Evolutionary conservation across 140 eudicot species (phyloP), one percentile per base, ranked within the genome.

Genomic region (Ambrosia hybrid): DNA sequence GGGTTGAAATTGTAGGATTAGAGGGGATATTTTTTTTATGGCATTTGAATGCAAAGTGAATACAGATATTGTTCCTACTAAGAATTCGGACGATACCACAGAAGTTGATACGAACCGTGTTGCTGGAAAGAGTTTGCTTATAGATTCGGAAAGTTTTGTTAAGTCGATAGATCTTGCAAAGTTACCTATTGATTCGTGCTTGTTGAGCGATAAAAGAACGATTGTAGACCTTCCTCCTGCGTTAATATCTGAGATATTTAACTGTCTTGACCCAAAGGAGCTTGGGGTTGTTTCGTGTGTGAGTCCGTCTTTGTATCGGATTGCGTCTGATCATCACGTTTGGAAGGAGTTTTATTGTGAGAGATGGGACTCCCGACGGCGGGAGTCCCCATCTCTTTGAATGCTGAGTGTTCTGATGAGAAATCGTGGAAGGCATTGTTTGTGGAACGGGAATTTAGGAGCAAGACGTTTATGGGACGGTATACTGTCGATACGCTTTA

Each of bases 211-310:
- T 37, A 37, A 58, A 56, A 83, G 73, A 67, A 85, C 96, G 7
- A 87, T 92, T 10, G 78, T 82, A 26, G 99, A 94, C 66, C 99
- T 94, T 53, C 99, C 99, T 55, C 81, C 87, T 11, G 88, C 88
- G 10, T 67, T 94, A 72, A 81, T 94, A 30, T 84, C 91, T 9
- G 99, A 94, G 73, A 90, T 94, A 48, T 85, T 94, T 9, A 94
- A 86, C 73, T 90, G 81, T 61, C 93, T 94, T 51, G 96, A 88
- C 34, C 99, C 97, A 0, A 90, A 86, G 67, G 99, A 89, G 73
- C 94, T 94, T 33, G 99, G 97, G 37, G 83, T 90, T 52, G 91
- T 90, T 15, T 94, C 96, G 15, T 94, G 97, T 76, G 99, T 94
- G 53, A 82, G 81, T 51, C 76, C 90, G 15, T 72, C 74, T 58